These are phyloP conservation scores for Cryphonectria radicalis DNA, from an alignment of 2,329 filamentous ascomycete species.

Conservation along the genomic window DNA sequence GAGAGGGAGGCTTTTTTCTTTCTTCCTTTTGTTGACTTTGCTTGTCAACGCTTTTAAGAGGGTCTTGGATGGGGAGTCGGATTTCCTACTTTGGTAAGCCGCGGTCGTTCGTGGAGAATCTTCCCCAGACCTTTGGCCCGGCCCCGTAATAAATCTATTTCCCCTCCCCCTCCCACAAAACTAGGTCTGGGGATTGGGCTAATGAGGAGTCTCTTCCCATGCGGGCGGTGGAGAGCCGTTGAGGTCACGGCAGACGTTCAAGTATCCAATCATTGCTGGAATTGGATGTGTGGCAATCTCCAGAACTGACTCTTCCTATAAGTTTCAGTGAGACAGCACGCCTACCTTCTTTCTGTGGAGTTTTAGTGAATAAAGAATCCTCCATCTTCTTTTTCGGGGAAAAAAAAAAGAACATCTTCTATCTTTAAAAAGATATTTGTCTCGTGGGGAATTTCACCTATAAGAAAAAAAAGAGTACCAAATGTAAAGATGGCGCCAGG, in stretches of 20 bases:
- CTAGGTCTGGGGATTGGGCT: not conserved
- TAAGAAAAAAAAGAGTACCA: not conserved
- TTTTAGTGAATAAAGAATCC: not conserved
- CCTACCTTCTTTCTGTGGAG: not conserved
- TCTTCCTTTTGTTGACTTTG: not conserved
- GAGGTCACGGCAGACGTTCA: not conserved
- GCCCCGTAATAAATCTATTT: not conserved
- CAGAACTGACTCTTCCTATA: not conserved
- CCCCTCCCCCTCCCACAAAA: not conserved
- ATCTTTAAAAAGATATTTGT: not conserved
- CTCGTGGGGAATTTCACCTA: not conserved
- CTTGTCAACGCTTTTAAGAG: not conserved
- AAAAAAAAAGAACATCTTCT: too few species aligned
- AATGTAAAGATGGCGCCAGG: slow-evolving; percentile 17
- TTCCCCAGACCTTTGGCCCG: slow-evolving; percentile 11
- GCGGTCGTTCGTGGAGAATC: not conserved
- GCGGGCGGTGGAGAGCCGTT: not conserved
- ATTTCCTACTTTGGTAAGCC: slow-evolving; percentile 10
- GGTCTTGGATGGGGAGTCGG: not conserved
- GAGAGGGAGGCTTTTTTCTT: too few species aligned
- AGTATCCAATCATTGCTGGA: not conserved
- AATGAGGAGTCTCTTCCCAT: not conserved
- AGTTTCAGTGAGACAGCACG: not conserved
- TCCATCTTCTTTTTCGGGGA: not conserved
- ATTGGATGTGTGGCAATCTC: not conserved